Evolutionary conservation across 768 basidiomycete species (phyloP).

Genomic region (Suillus lakei): DNA sequence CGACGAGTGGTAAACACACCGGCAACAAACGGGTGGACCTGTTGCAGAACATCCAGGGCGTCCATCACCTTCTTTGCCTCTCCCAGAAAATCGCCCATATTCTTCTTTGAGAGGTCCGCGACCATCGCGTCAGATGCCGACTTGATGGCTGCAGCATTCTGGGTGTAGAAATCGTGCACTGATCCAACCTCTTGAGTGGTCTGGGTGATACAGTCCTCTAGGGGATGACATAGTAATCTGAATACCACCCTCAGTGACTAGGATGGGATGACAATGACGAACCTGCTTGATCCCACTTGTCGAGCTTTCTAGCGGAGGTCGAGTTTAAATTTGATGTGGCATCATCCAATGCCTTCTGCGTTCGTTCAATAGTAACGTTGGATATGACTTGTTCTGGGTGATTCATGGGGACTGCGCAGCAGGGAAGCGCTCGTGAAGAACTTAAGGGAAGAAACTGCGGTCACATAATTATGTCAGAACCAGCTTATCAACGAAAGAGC

Average conservation of each 20-base stretch:
- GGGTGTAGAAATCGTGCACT: not conserved
- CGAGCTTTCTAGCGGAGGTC: not conserved
- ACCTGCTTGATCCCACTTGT: not conserved
- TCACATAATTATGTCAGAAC: not conserved
- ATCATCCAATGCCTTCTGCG: not conserved
- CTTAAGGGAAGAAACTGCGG: not conserved
- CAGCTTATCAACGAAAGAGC: not conserved
- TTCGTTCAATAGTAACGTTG: not conserved
- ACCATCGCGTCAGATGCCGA: not conserved
- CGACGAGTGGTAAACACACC: slow-evolving; percentile 18
- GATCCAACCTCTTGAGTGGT: not conserved
- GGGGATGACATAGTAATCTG: not conserved
- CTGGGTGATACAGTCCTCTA: not conserved
- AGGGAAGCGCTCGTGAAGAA: not conserved
- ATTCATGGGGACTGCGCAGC: not conserved
- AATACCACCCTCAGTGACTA: no score
- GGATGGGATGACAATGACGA: not conserved
- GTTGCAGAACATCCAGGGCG: slow-evolving; percentile 30
- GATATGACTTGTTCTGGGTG: not conserved
- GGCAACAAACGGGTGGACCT: slow-evolving; percentile 32
- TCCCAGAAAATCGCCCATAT: slow-evolving; percentile 21
- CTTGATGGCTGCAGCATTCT: slow-evolving; percentile 8
- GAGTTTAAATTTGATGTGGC: not conserved
- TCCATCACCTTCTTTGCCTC: slow-evolving; percentile 30
- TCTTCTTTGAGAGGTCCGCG: slow-evolving; percentile 1